Conservation (phyloP, 2,329 filamentous ascomycete genomes). For the Fusarium pseudograminearum region DNA sequence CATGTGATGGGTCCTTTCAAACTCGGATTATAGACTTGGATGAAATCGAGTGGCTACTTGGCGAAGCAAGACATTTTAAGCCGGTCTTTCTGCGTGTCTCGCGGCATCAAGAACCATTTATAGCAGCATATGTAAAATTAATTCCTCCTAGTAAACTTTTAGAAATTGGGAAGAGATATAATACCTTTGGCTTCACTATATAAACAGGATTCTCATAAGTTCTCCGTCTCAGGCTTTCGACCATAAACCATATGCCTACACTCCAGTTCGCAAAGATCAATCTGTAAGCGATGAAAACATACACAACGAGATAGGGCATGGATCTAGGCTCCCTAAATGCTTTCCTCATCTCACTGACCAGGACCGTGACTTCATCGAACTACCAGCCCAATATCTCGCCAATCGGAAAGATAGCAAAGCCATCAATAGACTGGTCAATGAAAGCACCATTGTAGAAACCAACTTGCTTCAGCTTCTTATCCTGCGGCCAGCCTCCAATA, state of each 20-base stretch:
- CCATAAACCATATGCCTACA: conserved; percentile 31
- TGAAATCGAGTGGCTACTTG: too few relatives aligned
- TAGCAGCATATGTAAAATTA: background rate
- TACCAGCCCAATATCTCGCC: conserved; percentile 37
- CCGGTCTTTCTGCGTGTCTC: background rate
- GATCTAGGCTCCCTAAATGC: conserved; percentile 19
- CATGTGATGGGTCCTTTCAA: background rate
- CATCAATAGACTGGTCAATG: conserved; percentile 32
- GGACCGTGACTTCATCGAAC: conserved; percentile 13
- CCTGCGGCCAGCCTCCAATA: conserved; percentile 32
- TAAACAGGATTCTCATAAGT: background rate
- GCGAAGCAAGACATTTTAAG: background rate
- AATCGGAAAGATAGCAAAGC: conserved; percentile 30
- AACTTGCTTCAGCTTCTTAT: conserved; percentile 33
- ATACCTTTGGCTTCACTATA: background rate
- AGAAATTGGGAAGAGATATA: background rate
- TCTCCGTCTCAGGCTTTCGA: conserved; percentile 14
- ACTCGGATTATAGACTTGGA: background rate
- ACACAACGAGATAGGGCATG: conserved; percentile 6
- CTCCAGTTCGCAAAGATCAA: background rate
- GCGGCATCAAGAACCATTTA: background rate
- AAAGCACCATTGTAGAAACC: conserved; percentile 30
- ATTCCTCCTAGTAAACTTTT: background rate
- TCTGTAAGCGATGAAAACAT: background rate
- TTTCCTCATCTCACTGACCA: conserved; percentile 32